Base-by-base conservation (phyloP, 2,329 filamentous ascomycete genomes). In the Ophiosphaerella korrae region DNA sequence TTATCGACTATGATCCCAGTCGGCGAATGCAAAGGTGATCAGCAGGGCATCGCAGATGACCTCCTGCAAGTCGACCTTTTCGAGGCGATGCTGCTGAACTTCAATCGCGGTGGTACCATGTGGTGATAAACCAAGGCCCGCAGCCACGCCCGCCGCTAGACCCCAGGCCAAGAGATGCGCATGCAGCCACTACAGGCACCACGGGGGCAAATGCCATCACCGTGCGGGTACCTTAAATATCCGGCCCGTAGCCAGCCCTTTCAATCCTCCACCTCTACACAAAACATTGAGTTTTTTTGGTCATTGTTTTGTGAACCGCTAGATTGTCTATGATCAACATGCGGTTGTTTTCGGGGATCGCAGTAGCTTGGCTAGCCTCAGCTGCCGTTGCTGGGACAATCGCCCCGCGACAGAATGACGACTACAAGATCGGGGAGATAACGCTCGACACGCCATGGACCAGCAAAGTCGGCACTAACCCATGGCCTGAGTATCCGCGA, bases 401-500 rank as follows among this genome's bases (percentile, higher is more conserved):
- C 9, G 39, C 42, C 21, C 47, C 50, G 13, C 64, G 64, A 5
- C 58, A 62, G 33, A 51, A 70, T n/a, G 73, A 68, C 13, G 65
- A 58, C n/a, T 73, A 73, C 49, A 52, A 60, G 31, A 43, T 71
- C 23, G 61, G 66, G 36, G 50, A 59, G 23, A 64, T 63, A 7
- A 67, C 64, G 2, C 62, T 68, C 13, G 66, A 69, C 76, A 82
- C 71, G 51, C 69, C 29, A 60, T 84, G 81, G 81, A 84, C 82
- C 1, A 68, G 75, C 47, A 69, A 77, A 5, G 78, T 83, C 16
- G 81, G 82, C 31, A 81, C 74, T 1, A 70, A 79, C 34, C 81
- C 82, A 0, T 84, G 82, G 82, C 80, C 80, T 1, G 80, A 85
- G 42, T 78, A 85, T 55, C 83, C 83, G 8, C 79, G 83, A 0